Base-by-base conservation (phyloP, 768 basidiomycete genomes). In the Hemileccinum rubropunctum region DNA sequence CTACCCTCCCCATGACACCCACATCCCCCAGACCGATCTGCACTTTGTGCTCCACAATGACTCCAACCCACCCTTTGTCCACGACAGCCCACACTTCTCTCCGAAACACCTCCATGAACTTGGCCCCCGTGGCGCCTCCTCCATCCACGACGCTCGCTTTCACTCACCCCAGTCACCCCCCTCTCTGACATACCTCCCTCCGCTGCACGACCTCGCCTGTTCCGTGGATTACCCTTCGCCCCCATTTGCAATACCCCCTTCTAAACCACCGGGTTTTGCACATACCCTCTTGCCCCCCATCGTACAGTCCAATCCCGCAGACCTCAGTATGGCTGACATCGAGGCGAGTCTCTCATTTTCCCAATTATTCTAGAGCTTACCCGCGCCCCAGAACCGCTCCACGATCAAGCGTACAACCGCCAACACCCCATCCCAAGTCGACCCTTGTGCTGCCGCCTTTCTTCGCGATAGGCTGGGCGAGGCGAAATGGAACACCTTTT, bases 381-480 rank as follows among this genome's bases (percentile, higher is more conserved):
- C 21, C 11, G 47, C 14, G 21, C 18, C 39, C 20, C 52, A 68
- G 67, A 67, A 50, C 47, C 69, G 67, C 26, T 47, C 64, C 42
- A 23, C 57, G 20, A 55, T 49, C 3, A 70, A 65, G 36, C 68
- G 68, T 36, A 13, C 59, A 15, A 53, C 49, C 40, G 21, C 56
- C 33, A 50, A 52, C 3, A 43, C 60, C 7, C 42, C 58, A 18
- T 61, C 67, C 13, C 68, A 70, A 40, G 61, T 73, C 15, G 75
- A 76, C 56, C 75, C 75, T 18, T 71, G 56, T 50, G 75, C 77
- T 0, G 70, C 74, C n/a, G 64, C 65, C 15, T 78, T 77, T 57
- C 66, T 76, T 42, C 73, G 66, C 51, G 73, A 76, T 42, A 69
- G 68, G 41, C 71, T 77, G 33, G 76, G 76, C 48, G 63, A 67